These are phyloP conservation scores for Aureobasidium zeae DNA, from an alignment of 2,329 filamentous ascomycete species.

Conservation along the genomic window DNA sequence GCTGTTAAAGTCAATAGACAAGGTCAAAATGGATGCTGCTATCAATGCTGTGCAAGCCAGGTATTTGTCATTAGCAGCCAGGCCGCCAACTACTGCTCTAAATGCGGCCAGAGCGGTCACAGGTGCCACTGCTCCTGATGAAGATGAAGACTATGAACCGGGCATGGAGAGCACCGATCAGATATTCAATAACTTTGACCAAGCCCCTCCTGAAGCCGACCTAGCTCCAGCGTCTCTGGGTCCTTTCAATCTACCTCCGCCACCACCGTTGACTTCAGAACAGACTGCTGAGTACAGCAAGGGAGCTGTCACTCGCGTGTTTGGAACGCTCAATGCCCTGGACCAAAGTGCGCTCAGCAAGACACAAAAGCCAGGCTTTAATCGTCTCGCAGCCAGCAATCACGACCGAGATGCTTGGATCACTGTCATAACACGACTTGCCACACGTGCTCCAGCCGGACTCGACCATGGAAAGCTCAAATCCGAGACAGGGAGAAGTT, in stretches of 20 bases:
- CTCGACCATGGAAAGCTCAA: conserved; percentile 54
- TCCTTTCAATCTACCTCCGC: conserved; percentile 69
- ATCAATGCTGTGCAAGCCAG: conserved; percentile 47
- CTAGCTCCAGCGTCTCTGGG: conserved; percentile 49
- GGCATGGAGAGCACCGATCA: conserved; percentile 72
- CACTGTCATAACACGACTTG: conserved; percentile 74
- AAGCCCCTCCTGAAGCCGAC: conserved; percentile 42
- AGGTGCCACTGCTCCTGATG: conserved; percentile 60
- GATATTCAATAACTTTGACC: conserved; percentile 67
- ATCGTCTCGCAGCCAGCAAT: conserved; percentile 64
- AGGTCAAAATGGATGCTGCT: conserved; percentile 59
- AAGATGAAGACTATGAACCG: conserved; percentile 90
- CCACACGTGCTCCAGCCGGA: conserved; percentile 65
- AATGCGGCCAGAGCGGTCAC: conserved; percentile 27
- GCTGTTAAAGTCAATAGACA: conserved; percentile 63
- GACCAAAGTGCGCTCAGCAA: conserved; percentile 51
- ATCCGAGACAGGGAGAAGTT: conserved; percentile 40
- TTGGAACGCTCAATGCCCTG: conserved; percentile 64
- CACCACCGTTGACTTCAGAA: conserved; percentile 61
- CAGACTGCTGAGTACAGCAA: conserved; percentile 66
- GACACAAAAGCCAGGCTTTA: conserved; percentile 61
- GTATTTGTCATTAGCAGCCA: conserved; percentile 31
- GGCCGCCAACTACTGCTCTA: conserved; percentile 22
- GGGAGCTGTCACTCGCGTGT: conserved; percentile 65
- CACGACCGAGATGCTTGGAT: conserved; percentile 87